Evolutionary conservation across 1,139 yeast species (phyloP), one percentile per base, ranked within the genome.

Genomic region (Suhomyces coccinellae): DNA sequence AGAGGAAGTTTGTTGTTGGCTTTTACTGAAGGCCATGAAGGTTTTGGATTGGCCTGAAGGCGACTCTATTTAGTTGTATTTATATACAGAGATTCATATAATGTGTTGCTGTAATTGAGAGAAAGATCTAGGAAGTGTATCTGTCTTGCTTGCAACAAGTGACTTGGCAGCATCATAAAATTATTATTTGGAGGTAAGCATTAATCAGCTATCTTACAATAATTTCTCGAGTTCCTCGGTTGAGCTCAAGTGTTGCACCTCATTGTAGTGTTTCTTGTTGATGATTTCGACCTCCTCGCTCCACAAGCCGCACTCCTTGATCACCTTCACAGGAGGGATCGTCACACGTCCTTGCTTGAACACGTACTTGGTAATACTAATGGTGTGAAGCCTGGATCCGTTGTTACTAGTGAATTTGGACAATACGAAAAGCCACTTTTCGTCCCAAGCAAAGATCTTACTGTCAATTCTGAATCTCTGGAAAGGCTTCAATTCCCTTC

Each of bases 21-120:
- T 0, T 82, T 95, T 14, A 87, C 91, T 24, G 99, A 93, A 65
- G 99, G 99, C 13, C 87, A 87, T 59, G 97, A 88, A 71, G 99
- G 99, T 6, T 95, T 95, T 69, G 99, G 98, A 6, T 79, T 87
- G 62, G 95, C 91, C 6, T 74, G 48, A 47, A 10, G 13, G 28
- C 12, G 16, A 14, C 33, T 30, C 33, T 30, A 14, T 9, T 13
- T 14, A 13, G 33, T 26, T 26, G 29, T 26, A 26, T n/a, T 30
- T 6, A 30, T 30, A 30, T 32, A 32, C 15, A n/a, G 16, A 30
- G 16, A 30, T 30, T 30, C n/a, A 8, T 12, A 28, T 13, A 28
- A 28, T 28, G 11, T 12, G 13, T 28, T 28, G 30, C 7, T 12
- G 30, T 28, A 28, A 6, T 28, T 11, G 30, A 13, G n/a, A n/a